Evolutionary conservation across 495 filamentous ascomycete genomes (phyloP).

Genomic region (Hypoxylon perforatum): DNA sequence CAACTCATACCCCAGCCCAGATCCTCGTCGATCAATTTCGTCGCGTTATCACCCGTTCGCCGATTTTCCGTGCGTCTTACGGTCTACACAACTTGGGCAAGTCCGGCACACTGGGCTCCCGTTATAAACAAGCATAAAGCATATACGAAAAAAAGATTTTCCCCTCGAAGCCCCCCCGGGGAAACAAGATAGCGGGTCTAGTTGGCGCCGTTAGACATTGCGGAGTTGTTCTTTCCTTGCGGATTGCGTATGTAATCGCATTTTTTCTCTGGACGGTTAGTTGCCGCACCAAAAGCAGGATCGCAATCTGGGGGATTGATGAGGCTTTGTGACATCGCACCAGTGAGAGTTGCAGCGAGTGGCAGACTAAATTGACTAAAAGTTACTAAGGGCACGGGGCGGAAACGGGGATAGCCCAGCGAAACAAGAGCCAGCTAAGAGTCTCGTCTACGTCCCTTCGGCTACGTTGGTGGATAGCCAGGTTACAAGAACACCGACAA

Average conservation of each 20-base stretch:
- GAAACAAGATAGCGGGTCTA: background rate
- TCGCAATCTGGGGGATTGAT: conserved; percentile 37
- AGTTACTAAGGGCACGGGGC: conserved; percentile 21
- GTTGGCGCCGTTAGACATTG: background rate
- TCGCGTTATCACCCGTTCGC: conserved; percentile 24
- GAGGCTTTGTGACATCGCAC: conserved; percentile 37
- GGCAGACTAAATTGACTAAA: conserved; percentile 27
- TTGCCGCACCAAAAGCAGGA: conserved; percentile 32
- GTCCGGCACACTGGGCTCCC: conserved; percentile 15
- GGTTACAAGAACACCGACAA: conserved; percentile 3
- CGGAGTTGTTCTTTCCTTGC: too few relatives aligned
- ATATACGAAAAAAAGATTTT: background rate
- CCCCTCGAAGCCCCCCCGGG: background rate
- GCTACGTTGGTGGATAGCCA: background rate
- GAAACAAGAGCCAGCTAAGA: conserved; percentile 27
- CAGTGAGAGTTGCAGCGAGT: conserved; percentile 13
- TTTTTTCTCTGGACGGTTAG: conserved; percentile 20
- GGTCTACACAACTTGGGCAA: background rate
- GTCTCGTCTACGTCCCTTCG: background rate
- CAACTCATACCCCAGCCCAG: conserved; percentile 27
- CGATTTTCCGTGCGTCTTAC: conserved; percentile 31
- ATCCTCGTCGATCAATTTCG: conserved; percentile 32
- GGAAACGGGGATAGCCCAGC: conserved; percentile 39
- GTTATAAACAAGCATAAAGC: conserved; percentile 11
- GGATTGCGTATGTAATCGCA: conserved; percentile 16